Evolutionary conservation across 768 basidiomycete genomes (phyloP), one percentile per base, ranked within the genome.

Genomic region (Sistotremastrum niveocremeum): DNA sequence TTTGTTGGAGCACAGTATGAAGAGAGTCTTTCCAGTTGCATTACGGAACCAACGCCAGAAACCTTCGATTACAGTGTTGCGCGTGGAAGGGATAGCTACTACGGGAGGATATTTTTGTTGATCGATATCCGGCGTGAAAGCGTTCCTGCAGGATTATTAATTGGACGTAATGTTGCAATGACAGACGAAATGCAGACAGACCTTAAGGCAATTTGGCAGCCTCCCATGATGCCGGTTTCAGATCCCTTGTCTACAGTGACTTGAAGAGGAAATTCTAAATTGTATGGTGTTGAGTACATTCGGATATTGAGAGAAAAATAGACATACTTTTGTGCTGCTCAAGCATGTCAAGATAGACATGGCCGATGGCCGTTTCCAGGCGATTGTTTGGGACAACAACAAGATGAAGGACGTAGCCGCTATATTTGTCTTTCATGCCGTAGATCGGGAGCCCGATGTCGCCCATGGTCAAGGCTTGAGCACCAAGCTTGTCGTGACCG

Each of bases 271-370:
- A 59, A 54, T 34, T 46, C 60, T 62, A 46, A 12, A 36, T 11
- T 7, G 44, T 33, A 31, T 37, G 34, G 10, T 44, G 8, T 38
- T 10, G 31, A 36, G 9, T 4, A 11, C 34, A 31, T 30, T 12
- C 7, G 5, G 35, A 7, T 45, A 9, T 31, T 34, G 32, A 37
- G 3, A 29, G n/a, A 30, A 6, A 28, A 5, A 39, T 35, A 12
- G 7, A 52, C 59, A 37, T n/a, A 62, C 60, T 56, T 20, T 52
- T 54, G 41, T 36, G 43, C 30, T 56, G 49, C 29, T 61, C 55
- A 5, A 64, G 31, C 12, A 64, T 52, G 47, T 67, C 65, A 32
- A 65, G 54, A 45, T 52, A 63, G 1, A 62, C 35, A 53, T 67
- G 62, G 11, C 56, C 63, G 31, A 63, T 46, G 7, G 56, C 52